Evolutionary conservation across 2,329 filamentous ascomycete species (phyloP), one percentile per base, ranked within the genome.

Genomic region (Trichoderma atrobrunneum): DNA sequence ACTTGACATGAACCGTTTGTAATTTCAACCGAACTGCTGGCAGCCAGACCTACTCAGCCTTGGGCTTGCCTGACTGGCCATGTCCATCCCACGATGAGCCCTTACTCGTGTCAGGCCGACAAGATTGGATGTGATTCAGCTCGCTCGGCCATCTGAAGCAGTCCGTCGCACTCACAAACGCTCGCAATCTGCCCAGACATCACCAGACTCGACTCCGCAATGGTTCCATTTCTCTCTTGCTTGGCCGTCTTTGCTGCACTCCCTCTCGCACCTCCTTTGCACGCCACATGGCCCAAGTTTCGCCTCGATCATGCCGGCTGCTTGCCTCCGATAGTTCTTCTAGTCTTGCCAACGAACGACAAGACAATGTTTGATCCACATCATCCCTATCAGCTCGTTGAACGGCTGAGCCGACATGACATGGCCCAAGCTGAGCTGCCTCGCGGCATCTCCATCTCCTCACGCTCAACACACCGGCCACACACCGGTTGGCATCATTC

Each of bases 161-260:
- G 54, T 59, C 56, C 54, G 34, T 57, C 28, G 34, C 54, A 48
- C 34, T 43, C 36, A 48, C 43, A 51, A 48, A 60, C 36, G 54
- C 65, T 60, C 34, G 36, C 36, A 12, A 36, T 48, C 65, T 59
- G 51, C 14, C 65, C 56, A 59, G 36, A 34, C 36, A 60, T 68
- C 65, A 68, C 36, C 65, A 60, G 54, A 68, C 65, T 68, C 36
- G 65, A 34, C 56, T 68, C 65, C 65, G 65, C 56, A 60, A 34
- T 68, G 54, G 65, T 39, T 43, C 54, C 56, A 68, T 67, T 48
- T 34, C 48, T 14, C 48, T 56, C 28, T 21, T 18, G 43, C 43
- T 54, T 65, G 63, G 63, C 3, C n/a, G 24, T 66, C 43, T 36
- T 54, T n/a, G 21, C 16, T 51, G 16, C 63, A 66, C 63, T 66